These are phyloP conservation scores for Metarhizium album DNA, from an alignment of 2,329 filamentous ascomycete genomes.

Conservation along the genomic window DNA sequence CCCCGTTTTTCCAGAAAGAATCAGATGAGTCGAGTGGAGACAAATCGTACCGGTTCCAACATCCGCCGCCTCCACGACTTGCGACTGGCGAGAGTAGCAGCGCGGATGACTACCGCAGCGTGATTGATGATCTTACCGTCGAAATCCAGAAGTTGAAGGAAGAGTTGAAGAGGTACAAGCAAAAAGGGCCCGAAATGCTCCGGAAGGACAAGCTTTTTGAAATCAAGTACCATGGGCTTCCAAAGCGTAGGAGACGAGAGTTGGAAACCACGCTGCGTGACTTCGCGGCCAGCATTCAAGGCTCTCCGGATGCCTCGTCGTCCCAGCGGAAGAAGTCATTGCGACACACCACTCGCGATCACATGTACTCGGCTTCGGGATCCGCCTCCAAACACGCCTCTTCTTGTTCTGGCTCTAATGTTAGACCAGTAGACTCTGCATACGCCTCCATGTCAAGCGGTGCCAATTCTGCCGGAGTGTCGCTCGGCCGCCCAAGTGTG, in stretches of 20 bases:
- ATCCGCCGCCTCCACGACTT: conserved; percentile 18
- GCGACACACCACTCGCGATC: conserved; percentile 26
- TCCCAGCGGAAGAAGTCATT: conserved; percentile 29
- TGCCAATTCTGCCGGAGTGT: conserved; percentile 31
- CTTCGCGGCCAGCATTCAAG: conserved; percentile 55
- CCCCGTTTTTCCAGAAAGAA: conserved; percentile 44
- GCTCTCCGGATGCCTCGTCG: conserved; percentile 31
- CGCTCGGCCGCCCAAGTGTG: conserved; percentile 25
- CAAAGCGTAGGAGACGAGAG: conserved; percentile 63
- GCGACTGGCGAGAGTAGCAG: conserved; percentile 42
- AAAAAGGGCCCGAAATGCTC: conserved; percentile 52
- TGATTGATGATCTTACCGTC: conserved; percentile 80
- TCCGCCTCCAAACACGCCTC: conserved; percentile 42
- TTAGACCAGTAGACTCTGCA: conserved; percentile 47
- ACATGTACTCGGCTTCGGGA: conserved; percentile 29
- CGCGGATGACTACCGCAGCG: conserved; percentile 65
- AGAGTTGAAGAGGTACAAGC: conserved; percentile 60
- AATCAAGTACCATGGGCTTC: conserved; percentile 65
- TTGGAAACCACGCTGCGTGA: conserved; percentile 62
- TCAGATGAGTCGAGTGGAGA: conserved; percentile 42
- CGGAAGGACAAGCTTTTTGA: conserved; percentile 74
- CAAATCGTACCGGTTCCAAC: conserved; percentile 14
- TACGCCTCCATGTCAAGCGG: conserved; percentile 57
- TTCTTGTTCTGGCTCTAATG: conserved; percentile 41
- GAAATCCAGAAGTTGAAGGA: conserved; percentile 73